Evolutionary conservation across 2,329 filamentous ascomycete genomes (phyloP), one percentile per base, ranked within the genome.

Genomic region (Chrysosphaeria jannelii): DNA sequence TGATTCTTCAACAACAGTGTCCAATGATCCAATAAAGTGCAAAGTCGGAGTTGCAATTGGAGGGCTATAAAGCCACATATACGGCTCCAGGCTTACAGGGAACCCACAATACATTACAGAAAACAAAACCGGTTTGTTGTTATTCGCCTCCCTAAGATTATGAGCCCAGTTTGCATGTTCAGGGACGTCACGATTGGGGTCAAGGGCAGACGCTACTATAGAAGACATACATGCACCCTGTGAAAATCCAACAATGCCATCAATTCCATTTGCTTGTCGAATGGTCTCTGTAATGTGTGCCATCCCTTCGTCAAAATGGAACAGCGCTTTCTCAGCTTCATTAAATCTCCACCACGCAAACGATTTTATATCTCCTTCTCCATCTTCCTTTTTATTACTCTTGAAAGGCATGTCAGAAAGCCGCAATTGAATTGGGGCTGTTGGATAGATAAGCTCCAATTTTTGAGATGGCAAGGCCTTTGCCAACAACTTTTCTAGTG

Each of bases 311-410:
- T 69, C 59, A 3, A 91, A 43, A 0, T 63, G 58, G 7, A 55
- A 50, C 42, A 89, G 91, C 13, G 55, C 43, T 2, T 50, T 52
- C 1, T 55, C 52, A 8, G 60, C 55, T 19, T 67, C 64, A 34
- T 75, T 60, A 25, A 57, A 59, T 55, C 75, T 52, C 42, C 49
- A 91, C 81, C 81, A 93, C 8, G 61, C 72, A 54, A 66, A 90
- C 4, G 63, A 57, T 36, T 85, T 72, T 11, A 55, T 46, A 1
- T 36, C 38, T 1, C 39, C 40, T 2, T 36, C 37, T 17, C 23
- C 19, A 12, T 28, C 37, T 8, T 6, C 18, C 12, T 45, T 46
- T 2, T 40, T 41, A 8, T 23, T 25, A 5, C 8, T 11, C 5
- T 5, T 20, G 4, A 23, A 68, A 0, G 70, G 72, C 29, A 78